A percentile compares a stretch with the other conserved stretches of the same genome.
These are phyloP conservation scores for Panicum virgatum DNA, from an alignment of 202 grass and related monocot genomes.

Conservation along the genomic window DNA sequence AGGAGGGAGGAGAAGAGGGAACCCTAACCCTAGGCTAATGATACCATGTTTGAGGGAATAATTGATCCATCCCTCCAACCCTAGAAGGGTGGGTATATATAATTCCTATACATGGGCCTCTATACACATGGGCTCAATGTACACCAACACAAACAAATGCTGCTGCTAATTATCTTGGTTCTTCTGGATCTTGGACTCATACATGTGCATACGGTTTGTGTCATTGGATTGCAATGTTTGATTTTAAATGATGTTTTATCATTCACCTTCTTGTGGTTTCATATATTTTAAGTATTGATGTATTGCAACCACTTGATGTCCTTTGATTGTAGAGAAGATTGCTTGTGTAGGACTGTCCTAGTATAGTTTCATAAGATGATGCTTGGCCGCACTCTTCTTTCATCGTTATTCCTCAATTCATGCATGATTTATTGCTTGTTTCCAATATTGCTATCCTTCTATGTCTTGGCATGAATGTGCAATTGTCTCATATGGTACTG, in stretches of 20 bases:
- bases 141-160: constrained; percentile 34
- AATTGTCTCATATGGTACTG: constrained; percentile 47
- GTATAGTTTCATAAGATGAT: constrained; percentile 13
- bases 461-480: constrained; percentile 27
- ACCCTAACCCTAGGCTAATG: too few species aligned
- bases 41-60: too few species aligned
- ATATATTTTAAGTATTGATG: constrained; percentile 16
- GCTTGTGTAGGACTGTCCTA: too few species aligned
- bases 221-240: not conserved
- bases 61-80: too few species aligned
- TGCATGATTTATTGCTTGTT: constrained; percentile 27
- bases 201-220: not conserved
- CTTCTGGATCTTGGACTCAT: not conserved
- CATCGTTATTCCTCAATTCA: constrained; percentile 14
- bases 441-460: constrained; percentile 28
- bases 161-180: not conserved
- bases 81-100: too few species aligned
- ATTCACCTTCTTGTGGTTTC: not conserved
- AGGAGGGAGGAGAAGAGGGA: too few species aligned
- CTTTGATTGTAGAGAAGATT: too few species aligned
- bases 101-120: too few species aligned
- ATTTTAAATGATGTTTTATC: constrained; percentile 1
- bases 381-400: constrained; percentile 2
- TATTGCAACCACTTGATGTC: too few species aligned
- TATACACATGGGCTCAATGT: too few species aligned